These are phyloP conservation scores for Arabidopsis arenosa DNA, from an alignment of 345 rosid genomes.

Conservation along the genomic window DNA sequence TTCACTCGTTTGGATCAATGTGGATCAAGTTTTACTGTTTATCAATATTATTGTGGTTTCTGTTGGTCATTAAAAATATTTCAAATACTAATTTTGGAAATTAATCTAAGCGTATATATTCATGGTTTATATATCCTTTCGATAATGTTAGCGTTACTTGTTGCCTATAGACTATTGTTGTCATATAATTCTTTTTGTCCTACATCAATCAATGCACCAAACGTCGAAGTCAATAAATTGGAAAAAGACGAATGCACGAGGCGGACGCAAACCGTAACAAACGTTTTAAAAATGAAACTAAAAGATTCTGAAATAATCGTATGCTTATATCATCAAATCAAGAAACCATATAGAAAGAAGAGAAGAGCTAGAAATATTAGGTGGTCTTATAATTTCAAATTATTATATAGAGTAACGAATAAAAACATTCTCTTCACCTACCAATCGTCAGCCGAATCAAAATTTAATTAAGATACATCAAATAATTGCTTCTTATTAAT, in stretches of 20 bases:
- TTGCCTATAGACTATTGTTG: slow-evolving; percentile 18
- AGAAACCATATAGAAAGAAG: slow-evolving; percentile 27
- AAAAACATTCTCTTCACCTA: slow-evolving; percentile 44
- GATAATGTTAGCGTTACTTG: slow-evolving; percentile 26
- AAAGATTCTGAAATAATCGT: slow-evolving; percentile 35
- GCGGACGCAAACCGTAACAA: slow-evolving; percentile 43
- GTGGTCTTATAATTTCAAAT: slow-evolving; percentile 13
- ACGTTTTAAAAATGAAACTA: slow-evolving; percentile 19
- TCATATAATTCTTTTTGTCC: slow-evolving; percentile 16
- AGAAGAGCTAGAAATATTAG: slow-evolving; percentile 2
- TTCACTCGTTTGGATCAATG: not conserved
- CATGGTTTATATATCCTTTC: slow-evolving; percentile 4
- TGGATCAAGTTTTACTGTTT: not conserved
- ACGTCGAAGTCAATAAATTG: slow-evolving; percentile 23
- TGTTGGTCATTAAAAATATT: not conserved
- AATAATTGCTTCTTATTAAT: slow-evolving; percentile 20
- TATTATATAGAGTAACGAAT: slow-evolving; percentile 10
- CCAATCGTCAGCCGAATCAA: slow-evolving; percentile 44
- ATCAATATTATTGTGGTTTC: not conserved
- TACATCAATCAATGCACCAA: slow-evolving; percentile 46
- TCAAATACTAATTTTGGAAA: not conserved
- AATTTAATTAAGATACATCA: slow-evolving; percentile 38
- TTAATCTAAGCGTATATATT: not conserved
- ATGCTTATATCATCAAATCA: slow-evolving; percentile 26
- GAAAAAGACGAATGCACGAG: slow-evolving; percentile 42